phyloP scores from a whole-genome alignment of 2,329 filamentous ascomycete species.

The Coniochaeta sp. region DNA sequence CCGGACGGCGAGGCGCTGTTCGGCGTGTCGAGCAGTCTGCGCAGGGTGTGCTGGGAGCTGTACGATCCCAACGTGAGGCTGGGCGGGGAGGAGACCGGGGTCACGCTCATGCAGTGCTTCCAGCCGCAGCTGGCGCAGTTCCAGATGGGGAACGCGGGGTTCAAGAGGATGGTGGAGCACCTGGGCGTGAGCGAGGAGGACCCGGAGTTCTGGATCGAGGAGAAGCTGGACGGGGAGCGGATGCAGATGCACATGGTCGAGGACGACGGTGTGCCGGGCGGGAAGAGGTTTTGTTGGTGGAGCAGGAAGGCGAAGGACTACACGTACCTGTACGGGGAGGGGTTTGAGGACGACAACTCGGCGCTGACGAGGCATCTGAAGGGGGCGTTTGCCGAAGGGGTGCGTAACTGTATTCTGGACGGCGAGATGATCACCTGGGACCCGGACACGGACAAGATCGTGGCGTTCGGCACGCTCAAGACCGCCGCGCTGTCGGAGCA shows the following conservation, averaged over 20 bases:
- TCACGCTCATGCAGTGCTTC: slow-evolving; percentile 88
- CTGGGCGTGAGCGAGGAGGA: slow-evolving; percentile 62
- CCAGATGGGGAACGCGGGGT: slow-evolving; percentile 63
- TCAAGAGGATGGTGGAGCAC: slow-evolving; percentile 70
- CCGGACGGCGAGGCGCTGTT: slow-evolving; percentile 72
- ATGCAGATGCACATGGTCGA: slow-evolving; percentile 93
- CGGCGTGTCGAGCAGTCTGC: slow-evolving; percentile 83
- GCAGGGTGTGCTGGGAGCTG: slow-evolving; percentile 91
- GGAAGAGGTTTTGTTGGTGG: slow-evolving; percentile 78
- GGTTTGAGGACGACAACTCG: slow-evolving; percentile 65
- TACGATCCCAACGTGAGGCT: slow-evolving; percentile 66
- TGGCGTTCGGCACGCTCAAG: slow-evolving; percentile 89
- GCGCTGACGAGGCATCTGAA: slow-evolving; percentile 75
- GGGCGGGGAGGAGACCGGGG: slow-evolving; percentile 65
- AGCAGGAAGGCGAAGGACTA: slow-evolving; percentile 96
- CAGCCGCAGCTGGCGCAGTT: slow-evolving; percentile 94
- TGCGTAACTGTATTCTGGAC: slow-evolving; percentile 84
- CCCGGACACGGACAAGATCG: slow-evolving; percentile 72
- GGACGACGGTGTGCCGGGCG: slow-evolving; percentile 60
- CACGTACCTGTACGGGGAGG: slow-evolving; percentile 82
- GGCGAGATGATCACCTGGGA: slow-evolving; percentile 99
- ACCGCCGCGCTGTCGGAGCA: slow-evolving; percentile 78
- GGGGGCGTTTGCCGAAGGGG: slow-evolving; percentile 67
- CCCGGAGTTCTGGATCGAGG: slow-evolving; percentile 88
- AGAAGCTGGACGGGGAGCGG: slow-evolving; percentile 92